Percentiles rank a stretch among this genome's conserved stretches.
These are phyloP conservation scores for Marsdenia floribunda DNA, from an alignment of 257 asterid species.

Conservation along the genomic window DNA sequence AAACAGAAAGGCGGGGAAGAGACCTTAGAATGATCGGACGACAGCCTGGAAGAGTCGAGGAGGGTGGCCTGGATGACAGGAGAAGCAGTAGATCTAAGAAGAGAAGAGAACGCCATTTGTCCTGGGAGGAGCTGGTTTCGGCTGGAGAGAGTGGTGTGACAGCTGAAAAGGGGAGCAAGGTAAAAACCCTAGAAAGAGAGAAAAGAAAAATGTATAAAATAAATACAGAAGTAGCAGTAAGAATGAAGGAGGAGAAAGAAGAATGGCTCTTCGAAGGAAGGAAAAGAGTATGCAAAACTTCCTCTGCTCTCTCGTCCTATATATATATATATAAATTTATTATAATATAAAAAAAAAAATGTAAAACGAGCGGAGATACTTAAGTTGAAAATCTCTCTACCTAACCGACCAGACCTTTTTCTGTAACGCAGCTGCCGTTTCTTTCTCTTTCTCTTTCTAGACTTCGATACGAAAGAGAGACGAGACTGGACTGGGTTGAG, in stretches of 20 bases:
- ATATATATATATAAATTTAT: too few relatives aligned
- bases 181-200: conserved; percentile 8
- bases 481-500: not conserved
- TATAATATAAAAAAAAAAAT: too few relatives aligned
- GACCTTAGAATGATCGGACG: conserved; percentile 41
- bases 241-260: conserved; percentile 28
- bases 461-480: not conserved
- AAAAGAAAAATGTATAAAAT: too few relatives aligned
- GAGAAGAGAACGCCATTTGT: conserved; percentile 53
- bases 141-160: not conserved
- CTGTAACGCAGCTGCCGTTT: too few relatives aligned
- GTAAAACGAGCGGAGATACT: conserved; percentile 38
- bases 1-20: not conserved
- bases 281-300: conserved; percentile 24
- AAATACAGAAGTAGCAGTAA: not conserved
- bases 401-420: not conserved
- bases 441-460: not conserved
- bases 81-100: conserved; percentile 51
- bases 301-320: conserved; percentile 3
- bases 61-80: conserved; percentile 30
- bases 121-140: not conserved
- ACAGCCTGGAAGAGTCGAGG: not conserved
- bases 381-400: not conserved
- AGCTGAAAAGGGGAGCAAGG: not conserved
- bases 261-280: conserved; percentile 16